A percentile compares a stretch with the other conserved stretches of the same genome.
Conservation (phyloP, 495 filamentous ascomycete genomes). For the Penicillium odoratum region DNA sequence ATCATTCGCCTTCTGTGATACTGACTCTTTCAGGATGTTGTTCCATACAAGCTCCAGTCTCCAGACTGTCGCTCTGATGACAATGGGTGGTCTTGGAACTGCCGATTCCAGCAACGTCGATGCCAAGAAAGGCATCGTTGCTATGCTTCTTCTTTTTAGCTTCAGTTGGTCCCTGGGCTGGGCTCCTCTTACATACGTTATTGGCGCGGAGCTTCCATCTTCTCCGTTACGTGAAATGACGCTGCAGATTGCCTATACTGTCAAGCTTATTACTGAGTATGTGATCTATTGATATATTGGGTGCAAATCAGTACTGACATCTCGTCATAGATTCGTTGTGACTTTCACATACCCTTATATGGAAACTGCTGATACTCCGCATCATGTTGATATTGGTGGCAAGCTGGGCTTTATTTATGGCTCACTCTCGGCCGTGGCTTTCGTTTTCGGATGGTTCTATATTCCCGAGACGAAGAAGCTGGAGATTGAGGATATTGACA, state of each 20-base stretch:
- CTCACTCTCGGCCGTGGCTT: conserved; percentile 16
- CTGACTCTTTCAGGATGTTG: conserved; percentile 7
- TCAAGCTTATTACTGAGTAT: conserved; percentile 26
- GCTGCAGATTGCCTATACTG: conserved; percentile 21
- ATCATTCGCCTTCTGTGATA: neutral
- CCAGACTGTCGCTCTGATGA: conserved; percentile 19
- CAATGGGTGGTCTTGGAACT: conserved; percentile 24
- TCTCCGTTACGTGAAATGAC: conserved; percentile 24
- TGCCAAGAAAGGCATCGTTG: conserved; percentile 21
- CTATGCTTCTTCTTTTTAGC: conserved; percentile 22
- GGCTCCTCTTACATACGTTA: conserved; percentile 22
- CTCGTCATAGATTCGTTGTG: conserved; percentile 19
- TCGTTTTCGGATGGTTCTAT: conserved; percentile 19
- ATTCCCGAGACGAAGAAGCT: conserved; percentile 16
- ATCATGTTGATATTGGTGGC: conserved; percentile 21
- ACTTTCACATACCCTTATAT: conserved; percentile 25
- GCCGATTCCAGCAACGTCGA: conserved; percentile 12
- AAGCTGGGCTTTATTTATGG: conserved; percentile 29
- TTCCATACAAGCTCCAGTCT: conserved; percentile 17
- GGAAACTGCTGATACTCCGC: conserved; percentile 17
- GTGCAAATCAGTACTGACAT: neutral
- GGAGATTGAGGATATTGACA: conserved; percentile 21
- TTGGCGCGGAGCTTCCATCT: conserved; percentile 23
- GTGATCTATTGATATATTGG: neutral
- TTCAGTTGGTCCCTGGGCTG: conserved; percentile 27